phyloP scores from a whole-genome alignment of 2,329 filamentous ascomycete species.

The Colletotrichum truncatum region DNA sequence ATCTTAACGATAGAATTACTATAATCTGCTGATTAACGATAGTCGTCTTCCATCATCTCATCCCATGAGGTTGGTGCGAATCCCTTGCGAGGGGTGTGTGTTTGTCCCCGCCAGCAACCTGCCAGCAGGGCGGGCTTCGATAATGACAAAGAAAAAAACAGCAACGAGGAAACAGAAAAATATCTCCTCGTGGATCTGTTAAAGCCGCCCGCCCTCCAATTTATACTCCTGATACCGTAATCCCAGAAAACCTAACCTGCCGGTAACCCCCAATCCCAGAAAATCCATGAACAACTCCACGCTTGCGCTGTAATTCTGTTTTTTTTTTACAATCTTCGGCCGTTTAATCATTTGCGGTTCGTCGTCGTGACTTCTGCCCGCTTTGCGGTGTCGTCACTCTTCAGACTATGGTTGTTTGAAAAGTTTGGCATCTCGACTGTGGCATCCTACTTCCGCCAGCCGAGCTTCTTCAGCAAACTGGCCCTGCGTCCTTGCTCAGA shows the following conservation, averaged over 20 bases:
- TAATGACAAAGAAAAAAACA: not conserved
- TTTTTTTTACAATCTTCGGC: constrained; percentile 27
- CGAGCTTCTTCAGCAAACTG: constrained; percentile 20
- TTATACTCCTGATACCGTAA: not conserved
- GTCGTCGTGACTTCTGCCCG: not conserved
- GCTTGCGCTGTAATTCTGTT: constrained; percentile 28
- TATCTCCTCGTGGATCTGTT: not conserved
- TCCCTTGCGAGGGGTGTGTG: not conserved
- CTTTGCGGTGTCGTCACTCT: not conserved
- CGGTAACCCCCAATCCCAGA: not conserved
- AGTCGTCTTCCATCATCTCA: constrained; percentile 2
- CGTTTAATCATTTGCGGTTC: constrained; percentile 19
- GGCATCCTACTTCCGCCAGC: constrained; percentile 23
- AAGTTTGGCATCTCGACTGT: not conserved
- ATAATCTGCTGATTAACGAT: constrained; percentile 23
- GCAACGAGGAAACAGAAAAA: not conserved
- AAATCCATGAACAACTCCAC: constrained; percentile 16
- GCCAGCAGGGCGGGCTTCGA: not conserved
- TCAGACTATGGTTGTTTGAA: not conserved
- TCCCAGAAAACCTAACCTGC: not conserved
- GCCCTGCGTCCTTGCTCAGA: constrained; percentile 17
- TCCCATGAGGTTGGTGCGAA: not conserved
- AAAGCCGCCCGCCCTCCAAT: not conserved
- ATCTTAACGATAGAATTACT: constrained; percentile 12
- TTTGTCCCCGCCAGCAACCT: too few relatives aligned